A percentile compares a stretch with the other conserved stretches of the same genome.
These are phyloP conservation scores for Erysimum cheiranthoides DNA, from an alignment of 345 rosid species.

Conservation along the genomic window DNA sequence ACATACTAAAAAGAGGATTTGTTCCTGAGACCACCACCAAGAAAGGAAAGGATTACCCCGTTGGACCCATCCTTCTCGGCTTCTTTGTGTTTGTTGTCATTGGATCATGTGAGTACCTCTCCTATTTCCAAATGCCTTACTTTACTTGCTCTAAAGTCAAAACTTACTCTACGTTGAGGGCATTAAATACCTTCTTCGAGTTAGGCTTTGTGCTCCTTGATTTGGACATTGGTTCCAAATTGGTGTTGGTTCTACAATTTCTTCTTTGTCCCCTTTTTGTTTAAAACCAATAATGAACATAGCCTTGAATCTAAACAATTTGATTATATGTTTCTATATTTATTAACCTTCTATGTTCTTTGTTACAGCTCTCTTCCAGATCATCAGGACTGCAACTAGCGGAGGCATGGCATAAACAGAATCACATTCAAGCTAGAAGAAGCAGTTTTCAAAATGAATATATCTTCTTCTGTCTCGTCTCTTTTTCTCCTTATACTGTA, in stretches of 20 bases:
- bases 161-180: neutral
- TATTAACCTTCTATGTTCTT: neutral
- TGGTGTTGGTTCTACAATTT: neutral
- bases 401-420: constrained; percentile 64
- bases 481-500: constrained; percentile 1
- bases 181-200: neutral
- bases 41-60: constrained; percentile 90
- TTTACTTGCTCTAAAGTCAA: neutral
- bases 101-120: constrained; percentile 76
- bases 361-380: constrained; percentile 89
- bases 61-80: constrained; percentile 94
- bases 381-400: constrained; percentile 88
- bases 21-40: constrained; percentile 79
- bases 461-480: constrained; percentile 1
- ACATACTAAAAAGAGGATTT: constrained; percentile 80
- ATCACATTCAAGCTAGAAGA: constrained; percentile 16
- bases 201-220: constrained; percentile 3
- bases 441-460: constrained; percentile 12
- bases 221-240: neutral
- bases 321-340: neutral
- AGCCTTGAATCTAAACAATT: neutral
- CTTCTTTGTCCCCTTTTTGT: neutral
- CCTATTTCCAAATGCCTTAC: neutral
- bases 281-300: neutral
- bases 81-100: constrained; percentile 94